Percentiles rank a stretch among this genome's conserved stretches.
These are phyloP conservation scores for Cardamine occulta DNA, from an alignment of 345 rosid species.

Conservation along the genomic window DNA sequence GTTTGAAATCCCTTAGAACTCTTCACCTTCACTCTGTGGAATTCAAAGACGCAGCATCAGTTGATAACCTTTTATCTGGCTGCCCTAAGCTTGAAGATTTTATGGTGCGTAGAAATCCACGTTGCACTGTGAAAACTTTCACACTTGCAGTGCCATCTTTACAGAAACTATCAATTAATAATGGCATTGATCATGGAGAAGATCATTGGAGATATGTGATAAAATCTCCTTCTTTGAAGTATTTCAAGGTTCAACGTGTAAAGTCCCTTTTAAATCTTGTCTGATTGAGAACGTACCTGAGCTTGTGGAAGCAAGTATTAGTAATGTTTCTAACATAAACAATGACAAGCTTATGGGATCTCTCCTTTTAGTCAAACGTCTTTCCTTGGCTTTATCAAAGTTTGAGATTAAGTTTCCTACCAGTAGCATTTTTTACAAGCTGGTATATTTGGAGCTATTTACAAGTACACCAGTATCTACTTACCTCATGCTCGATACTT, in stretches of 20 bases:
- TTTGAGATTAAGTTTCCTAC: not conserved
- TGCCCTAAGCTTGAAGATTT: not conserved
- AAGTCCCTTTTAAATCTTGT: not conserved
- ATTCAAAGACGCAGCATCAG: not conserved
- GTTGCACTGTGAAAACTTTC: not conserved
- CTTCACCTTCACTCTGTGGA: not conserved
- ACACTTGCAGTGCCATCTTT: not conserved
- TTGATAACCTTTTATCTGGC: not conserved
- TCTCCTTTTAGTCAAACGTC: not conserved
- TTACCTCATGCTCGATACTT: not conserved
- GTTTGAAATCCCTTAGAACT: not conserved
- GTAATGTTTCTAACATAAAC: not conserved
- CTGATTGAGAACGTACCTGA: not conserved
- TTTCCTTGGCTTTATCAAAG: not conserved
- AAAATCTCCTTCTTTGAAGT: not conserved
- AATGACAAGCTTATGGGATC: not conserved
- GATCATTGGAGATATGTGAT: not conserved
- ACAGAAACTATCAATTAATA: not conserved
- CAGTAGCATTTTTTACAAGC: not conserved
- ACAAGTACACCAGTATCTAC: not conserved
- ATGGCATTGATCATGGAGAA: not conserved
- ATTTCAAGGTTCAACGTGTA: not conserved
- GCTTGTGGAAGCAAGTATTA: not conserved
- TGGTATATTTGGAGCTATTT: not conserved
- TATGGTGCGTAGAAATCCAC: not conserved